Evolutionary conservation across 768 basidiomycete species (phyloP), one percentile per base, ranked within the genome.

Genomic region (Rossbeevera mucosa): DNA sequence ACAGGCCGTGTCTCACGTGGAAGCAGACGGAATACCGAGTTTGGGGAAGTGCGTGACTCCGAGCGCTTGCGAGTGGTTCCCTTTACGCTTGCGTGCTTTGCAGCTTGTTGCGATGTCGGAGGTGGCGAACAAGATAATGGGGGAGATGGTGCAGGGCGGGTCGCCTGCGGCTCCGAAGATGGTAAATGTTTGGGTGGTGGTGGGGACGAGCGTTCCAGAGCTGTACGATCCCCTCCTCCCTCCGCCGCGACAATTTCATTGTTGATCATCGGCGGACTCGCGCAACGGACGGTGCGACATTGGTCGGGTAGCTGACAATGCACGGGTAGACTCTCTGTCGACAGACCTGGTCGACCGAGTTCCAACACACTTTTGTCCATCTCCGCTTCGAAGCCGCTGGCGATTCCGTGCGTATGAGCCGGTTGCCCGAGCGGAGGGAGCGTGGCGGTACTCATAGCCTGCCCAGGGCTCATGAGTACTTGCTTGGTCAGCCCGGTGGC

Each of bases 1-100:
- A n/a, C 91, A 7, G 86, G 79, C 36, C 96, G 82, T 13, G 92
- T 84, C 72, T 99, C 95, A 49, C 96, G 86, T 2, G 96, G 96
- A 21, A 99, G 79, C 9, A 98, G 77, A 18, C 95, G 84, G 78
- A 99, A 98, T 64, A 99, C 96, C 7, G 92, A 94, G 67, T 98
- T 95, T 24, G 67, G 68, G 2, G 69, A 69, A 4, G 68, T 64
- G 22, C 42, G 26, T 12, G 69, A 70, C 5, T 36, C 33, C 0
- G 59, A 20, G 12, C 67, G 68, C 42, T 59, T 55, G 24, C 66
- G 67, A 3, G 51, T 21, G 5, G 29, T 40, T 20, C 43, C 49
- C 50, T 80, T 80, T 21, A 80, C 82, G 47, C 59, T 74, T 76
- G 49, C 55, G 76, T 76, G 22, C 72, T 71, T 54, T 72, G 72